Percentiles rank a stretch among this genome's conserved stretches.
phyloP scores from a whole-genome alignment of 768 basidiomycete species.

The Pholiota molesta region DNA sequence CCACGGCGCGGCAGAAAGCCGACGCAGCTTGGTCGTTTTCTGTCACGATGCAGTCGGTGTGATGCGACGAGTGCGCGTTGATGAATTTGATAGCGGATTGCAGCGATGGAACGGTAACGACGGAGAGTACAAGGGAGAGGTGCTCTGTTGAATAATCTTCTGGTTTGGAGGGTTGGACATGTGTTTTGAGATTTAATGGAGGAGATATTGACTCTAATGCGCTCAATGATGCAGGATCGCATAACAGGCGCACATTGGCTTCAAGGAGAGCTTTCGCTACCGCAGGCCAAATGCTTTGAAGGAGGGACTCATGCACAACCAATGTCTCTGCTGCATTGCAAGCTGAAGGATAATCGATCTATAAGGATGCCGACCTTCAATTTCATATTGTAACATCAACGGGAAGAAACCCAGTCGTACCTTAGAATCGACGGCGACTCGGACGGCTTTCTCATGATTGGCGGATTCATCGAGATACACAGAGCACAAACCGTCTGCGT shows the following conservation, averaged over 20 bases:
- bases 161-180: constrained; percentile 56
- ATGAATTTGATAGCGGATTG: constrained; percentile 82
- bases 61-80: constrained; percentile 92
- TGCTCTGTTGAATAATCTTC: constrained; percentile 86
- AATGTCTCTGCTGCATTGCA: constrained; percentile 94
- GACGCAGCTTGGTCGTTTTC: constrained; percentile 68
- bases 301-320: constrained; percentile 75
- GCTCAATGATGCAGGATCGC: constrained; percentile 67
- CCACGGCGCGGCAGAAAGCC: constrained; percentile 84
- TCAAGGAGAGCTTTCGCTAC: constrained; percentile 75
- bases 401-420: constrained; percentile 40
- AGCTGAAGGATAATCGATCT: constrained; percentile 95
- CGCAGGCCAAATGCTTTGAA: constrained; percentile 77
- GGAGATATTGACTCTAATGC: constrained; percentile 48
- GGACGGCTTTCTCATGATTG: constrained; percentile 74
- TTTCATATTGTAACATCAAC: not conserved
- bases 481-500: constrained; percentile 94
- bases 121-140: constrained; percentile 82
- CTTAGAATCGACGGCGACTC: constrained; percentile 90
- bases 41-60: constrained; percentile 93
- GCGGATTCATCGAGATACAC: constrained; percentile 89
- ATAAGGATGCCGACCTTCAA: constrained; percentile 4
- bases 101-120: constrained; percentile 74
- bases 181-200: constrained; percentile 42
- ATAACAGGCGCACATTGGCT: constrained; percentile 75